Percentiles rank a stretch among this genome's conserved stretches.
Evolutionary conservation across 345 rosid species (phyloP).

Genomic region (Kandelia obovata): DNA sequence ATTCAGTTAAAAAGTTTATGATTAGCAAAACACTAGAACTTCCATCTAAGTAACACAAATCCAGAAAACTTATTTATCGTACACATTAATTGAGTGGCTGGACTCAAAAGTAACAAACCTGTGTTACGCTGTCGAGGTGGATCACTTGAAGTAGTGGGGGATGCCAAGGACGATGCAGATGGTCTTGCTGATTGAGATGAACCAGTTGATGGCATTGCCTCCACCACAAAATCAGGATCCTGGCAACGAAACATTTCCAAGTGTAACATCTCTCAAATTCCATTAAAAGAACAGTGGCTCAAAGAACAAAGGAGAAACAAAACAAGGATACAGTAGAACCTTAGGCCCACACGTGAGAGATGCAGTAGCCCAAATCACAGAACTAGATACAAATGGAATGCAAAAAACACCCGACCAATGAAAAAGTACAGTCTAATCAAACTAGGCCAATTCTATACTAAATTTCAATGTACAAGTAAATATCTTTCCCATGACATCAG

Average conservation of each 20-base stretch:
- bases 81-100: not conserved
- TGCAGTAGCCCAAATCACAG: too few species aligned
- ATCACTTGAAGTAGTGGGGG: conserved; percentile 42
- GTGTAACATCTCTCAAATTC: not conserved
- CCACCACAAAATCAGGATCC: conserved; percentile 90
- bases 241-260: conserved; percentile 22
- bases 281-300: not conserved
- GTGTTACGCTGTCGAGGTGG: conserved; percentile 49
- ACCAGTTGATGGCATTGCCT: conserved; percentile 61
- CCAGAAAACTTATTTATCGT: not conserved
- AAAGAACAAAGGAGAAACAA: not conserved
- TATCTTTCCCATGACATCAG: too few species aligned
- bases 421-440: too few species aligned
- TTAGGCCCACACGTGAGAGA: not conserved
- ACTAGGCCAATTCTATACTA: too few species aligned
- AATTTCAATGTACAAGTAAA: too few species aligned
- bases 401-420: too few species aligned
- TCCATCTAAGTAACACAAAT: not conserved
- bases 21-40: not conserved
- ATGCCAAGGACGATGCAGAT: conserved; percentile 54
- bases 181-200: conserved; percentile 58
- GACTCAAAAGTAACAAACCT: conserved; percentile 32
- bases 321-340: not conserved
- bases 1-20: conserved; percentile 1
- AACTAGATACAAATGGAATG: too few species aligned